Conservation (phyloP, 495 filamentous ascomycete species). For the Hypoxylon perforatum region DNA sequence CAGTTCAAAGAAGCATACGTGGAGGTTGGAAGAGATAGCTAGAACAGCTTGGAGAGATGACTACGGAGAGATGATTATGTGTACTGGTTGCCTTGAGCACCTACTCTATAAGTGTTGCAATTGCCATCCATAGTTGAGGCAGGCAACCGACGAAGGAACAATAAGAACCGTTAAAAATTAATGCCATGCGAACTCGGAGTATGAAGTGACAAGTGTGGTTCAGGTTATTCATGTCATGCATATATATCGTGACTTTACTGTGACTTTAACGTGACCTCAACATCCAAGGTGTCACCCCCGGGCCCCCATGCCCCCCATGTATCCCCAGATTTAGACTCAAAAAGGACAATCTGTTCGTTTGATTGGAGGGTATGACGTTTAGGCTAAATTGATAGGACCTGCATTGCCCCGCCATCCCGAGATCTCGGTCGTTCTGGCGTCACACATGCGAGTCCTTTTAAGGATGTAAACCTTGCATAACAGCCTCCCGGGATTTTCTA, state of each 20-base stretch:
- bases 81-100: background rate
- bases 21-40: background rate
- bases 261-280: background rate
- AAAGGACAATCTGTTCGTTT: slow-evolving; percentile 9
- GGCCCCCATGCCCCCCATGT: too few relatives aligned
- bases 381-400: slow-evolving; percentile 38
- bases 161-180: background rate
- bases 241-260: background rate
- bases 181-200: background rate
- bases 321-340: background rate
- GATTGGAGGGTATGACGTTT: slow-evolving; percentile 37
- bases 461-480: slow-evolving; percentile 37
- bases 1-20: background rate
- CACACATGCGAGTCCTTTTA: slow-evolving; percentile 19
- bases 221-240: background rate
- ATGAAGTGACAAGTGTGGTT: background rate
- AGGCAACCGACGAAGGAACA: background rate
- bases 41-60: background rate
- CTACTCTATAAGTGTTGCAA: too few relatives aligned
- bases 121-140: too few relatives aligned
- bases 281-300: background rate
- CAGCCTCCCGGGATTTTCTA: slow-evolving; percentile 19
- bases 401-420: slow-evolving; percentile 41
- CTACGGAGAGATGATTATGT: background rate
- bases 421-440: slow-evolving; percentile 26